Conservation (phyloP, 2,329 filamentous ascomycete species). For the Xenosphaeropsis pyriputrescens region DNA sequence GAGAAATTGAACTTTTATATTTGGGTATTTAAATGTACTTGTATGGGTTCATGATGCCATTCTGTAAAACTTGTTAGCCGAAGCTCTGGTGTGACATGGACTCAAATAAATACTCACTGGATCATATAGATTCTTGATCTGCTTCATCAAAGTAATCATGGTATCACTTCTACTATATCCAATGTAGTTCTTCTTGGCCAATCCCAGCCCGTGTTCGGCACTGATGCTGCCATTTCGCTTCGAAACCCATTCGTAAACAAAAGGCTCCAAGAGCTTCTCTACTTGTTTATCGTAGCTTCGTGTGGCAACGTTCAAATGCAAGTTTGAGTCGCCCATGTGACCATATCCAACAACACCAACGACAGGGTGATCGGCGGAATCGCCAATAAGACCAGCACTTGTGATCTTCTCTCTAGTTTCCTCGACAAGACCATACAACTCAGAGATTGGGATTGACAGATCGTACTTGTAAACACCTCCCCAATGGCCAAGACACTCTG, state of each 20-base stretch:
- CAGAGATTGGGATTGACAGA: conserved; percentile 76
- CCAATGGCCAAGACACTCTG: conserved; percentile 76
- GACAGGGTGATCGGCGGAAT: conserved; percentile 62
- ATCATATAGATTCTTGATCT: conserved; percentile 88
- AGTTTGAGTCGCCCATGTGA: conserved; percentile 93
- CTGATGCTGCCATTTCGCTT: conserved; percentile 85
- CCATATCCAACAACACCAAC: conserved; percentile 90
- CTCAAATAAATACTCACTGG: conserved; percentile 48
- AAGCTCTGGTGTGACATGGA: not conserved
- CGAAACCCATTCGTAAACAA: conserved; percentile 93
- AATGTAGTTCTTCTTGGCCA: conserved; percentile 93
- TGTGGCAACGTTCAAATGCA: conserved; percentile 83
- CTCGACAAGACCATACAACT: conserved; percentile 81
- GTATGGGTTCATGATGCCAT: conserved; percentile 98
- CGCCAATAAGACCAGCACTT: conserved; percentile 62
- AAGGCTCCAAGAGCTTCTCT: conserved; percentile 80
- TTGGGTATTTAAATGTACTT: conserved; percentile 58
- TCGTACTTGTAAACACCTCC: conserved; percentile 99
- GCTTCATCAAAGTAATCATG: conserved; percentile 84
- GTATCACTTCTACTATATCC: conserved; percentile 82
- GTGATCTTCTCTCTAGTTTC: conserved; percentile 63
- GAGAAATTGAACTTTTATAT: too few relatives aligned
- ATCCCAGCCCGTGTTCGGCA: conserved; percentile 84
- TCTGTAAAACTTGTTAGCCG: conserved; percentile 34
- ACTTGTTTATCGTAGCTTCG: conserved; percentile 75